A percentile compares a stretch with the other conserved stretches of the same genome.
Conservation (phyloP, 2,329 filamentous ascomycete species). For the Lojkania enalia region DNA sequence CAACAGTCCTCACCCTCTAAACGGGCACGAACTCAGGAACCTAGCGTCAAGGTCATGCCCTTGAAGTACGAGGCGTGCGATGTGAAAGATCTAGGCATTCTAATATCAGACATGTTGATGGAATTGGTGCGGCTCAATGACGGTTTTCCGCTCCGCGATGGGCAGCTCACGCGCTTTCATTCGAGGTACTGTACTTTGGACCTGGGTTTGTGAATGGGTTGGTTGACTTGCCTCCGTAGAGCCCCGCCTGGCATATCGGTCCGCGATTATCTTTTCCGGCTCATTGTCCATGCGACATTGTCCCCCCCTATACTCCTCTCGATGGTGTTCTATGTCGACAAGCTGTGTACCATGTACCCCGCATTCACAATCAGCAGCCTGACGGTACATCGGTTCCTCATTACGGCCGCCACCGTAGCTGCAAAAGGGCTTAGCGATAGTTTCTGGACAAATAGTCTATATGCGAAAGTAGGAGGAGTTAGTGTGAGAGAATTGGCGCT, state of each 20-base stretch:
- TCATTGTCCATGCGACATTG: slow-evolving; percentile 91
- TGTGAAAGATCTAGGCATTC: slow-evolving; percentile 81
- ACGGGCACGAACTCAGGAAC: slow-evolving; percentile 40
- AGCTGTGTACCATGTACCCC: slow-evolving; percentile 86
- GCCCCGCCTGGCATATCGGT: slow-evolving; percentile 91
- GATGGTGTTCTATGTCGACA: slow-evolving; percentile 99
- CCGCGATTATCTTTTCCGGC: slow-evolving; percentile 85
- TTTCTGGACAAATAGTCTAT: slow-evolving; percentile 98
- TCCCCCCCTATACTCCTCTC: slow-evolving; percentile 92
- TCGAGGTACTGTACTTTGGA: slow-evolving; percentile 66
- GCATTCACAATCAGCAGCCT: slow-evolving; percentile 96
- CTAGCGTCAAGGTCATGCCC: slow-evolving; percentile 64
- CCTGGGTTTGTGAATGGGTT: neutral
- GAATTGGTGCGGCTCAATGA: slow-evolving; percentile 95
- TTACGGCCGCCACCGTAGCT: slow-evolving; percentile 92
- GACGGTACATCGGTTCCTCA: slow-evolving; percentile 95
- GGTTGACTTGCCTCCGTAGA: slow-evolving; percentile 36
- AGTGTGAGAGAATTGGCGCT: slow-evolving; percentile 86
- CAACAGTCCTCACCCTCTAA: slow-evolving; percentile 35
- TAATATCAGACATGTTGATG: slow-evolving; percentile 94
- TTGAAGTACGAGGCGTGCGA: slow-evolving; percentile 78
- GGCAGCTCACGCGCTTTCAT: slow-evolving; percentile 90
- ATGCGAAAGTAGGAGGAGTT: slow-evolving; percentile 90
- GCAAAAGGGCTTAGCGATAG: slow-evolving; percentile 95
- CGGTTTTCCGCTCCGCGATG: slow-evolving; percentile 78